phyloP scores from a whole-genome alignment of 2,329 filamentous ascomycete species.

The Fusarium penzigii region DNA sequence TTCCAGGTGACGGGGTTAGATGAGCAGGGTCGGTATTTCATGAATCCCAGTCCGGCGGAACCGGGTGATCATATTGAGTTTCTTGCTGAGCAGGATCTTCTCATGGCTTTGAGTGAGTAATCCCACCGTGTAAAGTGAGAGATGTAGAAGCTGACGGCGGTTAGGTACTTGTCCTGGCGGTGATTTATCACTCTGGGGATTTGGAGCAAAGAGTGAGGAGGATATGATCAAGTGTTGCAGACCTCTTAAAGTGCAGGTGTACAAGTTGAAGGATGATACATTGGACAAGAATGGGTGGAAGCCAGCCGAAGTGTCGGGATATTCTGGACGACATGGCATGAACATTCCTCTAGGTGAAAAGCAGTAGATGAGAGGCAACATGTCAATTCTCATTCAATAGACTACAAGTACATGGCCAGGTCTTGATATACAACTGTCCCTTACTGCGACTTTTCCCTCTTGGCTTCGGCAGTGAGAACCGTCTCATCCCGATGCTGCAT shows the following conservation, averaged over 20 bases:
- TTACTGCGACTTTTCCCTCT: conserved; percentile 25
- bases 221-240: conserved; percentile 72
- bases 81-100: conserved; percentile 75
- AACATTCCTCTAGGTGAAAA: conserved; percentile 26
- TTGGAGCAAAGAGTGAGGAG: conserved; percentile 66
- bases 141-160: conserved; percentile 2
- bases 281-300: conserved; percentile 62
- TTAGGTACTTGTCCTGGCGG: conserved; percentile 74
- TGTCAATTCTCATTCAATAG: background rate
- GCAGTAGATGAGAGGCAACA: conserved; percentile 3
- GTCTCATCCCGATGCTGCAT: conserved; percentile 29
- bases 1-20: conserved; percentile 85
- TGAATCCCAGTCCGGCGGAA: conserved; percentile 62
- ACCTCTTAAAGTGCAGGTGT: conserved; percentile 75
- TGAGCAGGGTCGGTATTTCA: conserved; percentile 72
- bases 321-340: conserved; percentile 41
- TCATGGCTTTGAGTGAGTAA: conserved; percentile 57
- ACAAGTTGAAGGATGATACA: conserved; percentile 57
- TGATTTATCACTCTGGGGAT: conserved; percentile 80
- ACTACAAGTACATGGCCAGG: background rate
- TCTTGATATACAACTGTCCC: background rate
- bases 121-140: background rate
- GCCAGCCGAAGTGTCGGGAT: conserved; percentile 58
- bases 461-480: conserved; percentile 23
- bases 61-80: conserved; percentile 69